Conservation (phyloP, 306 rosid genomes). For the Gleditsia sinensis region DNA sequence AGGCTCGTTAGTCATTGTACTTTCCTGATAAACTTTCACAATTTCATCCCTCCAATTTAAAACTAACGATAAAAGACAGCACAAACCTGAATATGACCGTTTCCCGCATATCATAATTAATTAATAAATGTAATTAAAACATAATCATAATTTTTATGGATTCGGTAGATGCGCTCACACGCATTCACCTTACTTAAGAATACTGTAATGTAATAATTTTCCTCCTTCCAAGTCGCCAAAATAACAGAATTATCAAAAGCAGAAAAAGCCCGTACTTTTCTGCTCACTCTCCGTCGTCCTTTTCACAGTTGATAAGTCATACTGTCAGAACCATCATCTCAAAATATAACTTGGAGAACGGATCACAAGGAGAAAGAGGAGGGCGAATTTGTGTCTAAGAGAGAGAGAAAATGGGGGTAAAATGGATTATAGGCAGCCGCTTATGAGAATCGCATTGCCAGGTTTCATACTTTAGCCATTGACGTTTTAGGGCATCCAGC, state of each 20-base stretch:
- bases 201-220: conserved; percentile 33
- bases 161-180: conserved; percentile 34
- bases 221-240: background rate
- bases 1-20: conserved; percentile 43
- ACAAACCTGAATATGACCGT: conserved; percentile 41
- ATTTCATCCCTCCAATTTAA: conserved; percentile 13
- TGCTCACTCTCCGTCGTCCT: conserved; percentile 28
- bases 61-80: conserved; percentile 46
- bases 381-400: conserved; percentile 21
- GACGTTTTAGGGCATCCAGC: conserved; percentile 30
- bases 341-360: conserved; percentile 42
- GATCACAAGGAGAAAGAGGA: conserved; percentile 39
- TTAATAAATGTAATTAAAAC: conserved; percentile 1
- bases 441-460: conserved; percentile 41
- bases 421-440: conserved; percentile 41
- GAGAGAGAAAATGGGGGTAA: conserved; percentile 64
- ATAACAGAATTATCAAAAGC: conserved; percentile 14
- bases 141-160: conserved; percentile 17
- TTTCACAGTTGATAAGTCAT: conserved; percentile 53
- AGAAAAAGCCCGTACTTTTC: conserved; percentile 24
- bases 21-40: conserved; percentile 11
- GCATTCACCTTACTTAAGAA: conserved; percentile 42
- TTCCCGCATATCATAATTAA: conserved; percentile 27
- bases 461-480: conserved; percentile 42
- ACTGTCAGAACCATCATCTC: conserved; percentile 49